Evolutionary conservation across 139 green algal genomes (phyloP).

Genomic region (Coccomyxa sp.): DNA sequence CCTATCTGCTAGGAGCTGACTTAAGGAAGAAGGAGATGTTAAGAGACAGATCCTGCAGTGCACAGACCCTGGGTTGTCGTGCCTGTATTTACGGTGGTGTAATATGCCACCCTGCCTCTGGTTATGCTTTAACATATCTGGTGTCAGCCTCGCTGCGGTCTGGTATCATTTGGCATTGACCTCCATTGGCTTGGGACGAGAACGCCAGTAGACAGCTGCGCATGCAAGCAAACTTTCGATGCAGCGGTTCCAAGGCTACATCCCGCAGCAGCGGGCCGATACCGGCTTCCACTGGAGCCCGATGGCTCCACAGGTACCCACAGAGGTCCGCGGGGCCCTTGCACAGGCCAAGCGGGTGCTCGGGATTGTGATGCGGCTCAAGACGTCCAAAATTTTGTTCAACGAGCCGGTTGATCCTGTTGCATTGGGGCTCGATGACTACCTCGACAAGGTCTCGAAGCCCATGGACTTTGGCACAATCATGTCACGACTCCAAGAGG

Average conservation of each 20-base stretch:
- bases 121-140: not conserved
- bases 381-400: conserved; percentile 35
- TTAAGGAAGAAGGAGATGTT: too few relatives aligned
- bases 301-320: not conserved
- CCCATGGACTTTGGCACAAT: conserved; percentile 54
- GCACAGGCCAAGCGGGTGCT: conserved; percentile 18
- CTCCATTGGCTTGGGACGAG: too few relatives aligned
- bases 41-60: too few relatives aligned
- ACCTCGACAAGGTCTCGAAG: conserved; percentile 52
- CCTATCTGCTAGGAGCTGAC: too few relatives aligned
- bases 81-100: not conserved
- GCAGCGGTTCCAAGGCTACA: not conserved
- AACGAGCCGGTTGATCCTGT: conserved; percentile 48
- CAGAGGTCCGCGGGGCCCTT: not conserved
- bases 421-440: conserved; percentile 50
- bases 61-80: too few relatives aligned
- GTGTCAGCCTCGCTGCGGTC: not conserved
- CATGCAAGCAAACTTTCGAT: not conserved
- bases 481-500: conserved; percentile 15
- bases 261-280: not conserved
- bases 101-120: not conserved
- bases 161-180: too few relatives aligned
- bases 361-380: conserved; percentile 25
- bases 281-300: not conserved
- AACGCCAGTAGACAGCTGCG: too few relatives aligned